Evolutionary conservation across 2,329 filamentous ascomycete genomes (phyloP).

Genomic region (Calonectria pseudoreteaudii): DNA sequence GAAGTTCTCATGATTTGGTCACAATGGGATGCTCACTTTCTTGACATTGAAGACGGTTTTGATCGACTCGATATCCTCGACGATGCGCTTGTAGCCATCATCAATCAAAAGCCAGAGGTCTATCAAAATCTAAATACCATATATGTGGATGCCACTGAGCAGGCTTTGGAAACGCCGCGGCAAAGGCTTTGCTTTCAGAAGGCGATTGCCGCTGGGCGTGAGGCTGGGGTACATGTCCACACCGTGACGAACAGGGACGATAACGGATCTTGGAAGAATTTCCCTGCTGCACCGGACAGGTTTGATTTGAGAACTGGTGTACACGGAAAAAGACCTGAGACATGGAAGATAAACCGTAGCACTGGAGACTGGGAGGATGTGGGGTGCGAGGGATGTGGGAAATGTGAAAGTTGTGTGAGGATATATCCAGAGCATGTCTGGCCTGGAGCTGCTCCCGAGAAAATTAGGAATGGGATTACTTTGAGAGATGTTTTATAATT

Average conservation of each 20-base stretch:
- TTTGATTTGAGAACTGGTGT: constrained; percentile 30
- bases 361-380: constrained; percentile 28
- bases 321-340: constrained; percentile 23
- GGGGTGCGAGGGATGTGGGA: constrained; percentile 28
- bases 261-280: constrained; percentile 24
- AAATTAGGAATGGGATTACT: too few species aligned
- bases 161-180: not conserved
- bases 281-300: constrained; percentile 24
- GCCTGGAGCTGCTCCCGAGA: not conserved
- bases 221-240: constrained; percentile 21
- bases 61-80: constrained; percentile 3
- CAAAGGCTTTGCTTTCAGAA: constrained; percentile 4
- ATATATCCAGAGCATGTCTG: constrained; percentile 30
- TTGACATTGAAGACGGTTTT: not conserved
- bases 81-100: constrained; percentile 8
- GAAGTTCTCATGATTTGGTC: constrained; percentile 29
- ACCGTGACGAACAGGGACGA: constrained; percentile 30
- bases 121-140: constrained; percentile 20
- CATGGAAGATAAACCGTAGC: constrained; percentile 16
- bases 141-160: constrained; percentile 26
- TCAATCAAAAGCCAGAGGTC: not conserved
- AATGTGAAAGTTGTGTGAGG: constrained; percentile 24
- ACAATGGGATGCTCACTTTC: fast-evolving
- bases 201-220: constrained; percentile 18
- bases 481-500: too few species aligned